phyloP scores from a whole-genome alignment of 768 basidiomycete species.

The Trametes coccinea region DNA sequence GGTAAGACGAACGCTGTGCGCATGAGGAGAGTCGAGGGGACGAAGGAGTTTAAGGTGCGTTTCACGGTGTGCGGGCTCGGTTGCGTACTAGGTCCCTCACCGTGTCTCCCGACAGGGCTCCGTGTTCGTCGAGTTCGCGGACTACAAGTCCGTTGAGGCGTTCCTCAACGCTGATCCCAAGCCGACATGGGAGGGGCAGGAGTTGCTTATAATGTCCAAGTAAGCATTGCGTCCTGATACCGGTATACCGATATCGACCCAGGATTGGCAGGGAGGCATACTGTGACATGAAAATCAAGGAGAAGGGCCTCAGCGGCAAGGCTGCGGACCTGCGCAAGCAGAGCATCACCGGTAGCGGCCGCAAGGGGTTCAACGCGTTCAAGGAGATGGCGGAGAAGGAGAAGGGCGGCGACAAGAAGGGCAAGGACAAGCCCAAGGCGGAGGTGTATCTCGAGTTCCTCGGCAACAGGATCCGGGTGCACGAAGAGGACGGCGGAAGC shows the following conservation, averaged over 20 bases:
- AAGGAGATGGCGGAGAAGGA: slow-evolving; percentile 51
- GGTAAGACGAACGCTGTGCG: slow-evolving; percentile 81
- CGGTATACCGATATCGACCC: neutral
- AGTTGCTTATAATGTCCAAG: slow-evolving; percentile 89
- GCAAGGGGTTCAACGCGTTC: slow-evolving; percentile 79
- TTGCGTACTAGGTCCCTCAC: neutral
- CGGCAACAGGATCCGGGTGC: slow-evolving; percentile 66
- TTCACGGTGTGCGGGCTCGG: neutral
- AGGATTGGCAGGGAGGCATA: slow-evolving; percentile 63
- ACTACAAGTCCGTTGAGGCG: slow-evolving; percentile 62
- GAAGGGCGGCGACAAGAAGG: slow-evolving; percentile 27
- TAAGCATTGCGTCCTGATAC: slow-evolving; percentile 35
- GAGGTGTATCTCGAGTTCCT: slow-evolving; percentile 76
- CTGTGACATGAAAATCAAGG: slow-evolving; percentile 94
- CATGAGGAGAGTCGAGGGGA: slow-evolving; percentile 78
- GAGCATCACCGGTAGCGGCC: slow-evolving; percentile 45
- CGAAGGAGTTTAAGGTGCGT: slow-evolving; percentile 85
- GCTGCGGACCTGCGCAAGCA: slow-evolving; percentile 62
- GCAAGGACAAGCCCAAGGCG: slow-evolving; percentile 39
- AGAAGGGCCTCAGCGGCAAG: slow-evolving; percentile 84
- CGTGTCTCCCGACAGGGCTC: slow-evolving; percentile 57
- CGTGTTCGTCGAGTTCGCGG: slow-evolving; percentile 88
- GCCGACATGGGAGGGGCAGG: slow-evolving; percentile 74
- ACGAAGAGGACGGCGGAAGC: slow-evolving; percentile 50
- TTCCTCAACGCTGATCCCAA: slow-evolving; percentile 84